Base-by-base conservation (phyloP, 2,329 filamentous ascomycete genomes). In the Acephala macrosclerotiorum region DNA sequence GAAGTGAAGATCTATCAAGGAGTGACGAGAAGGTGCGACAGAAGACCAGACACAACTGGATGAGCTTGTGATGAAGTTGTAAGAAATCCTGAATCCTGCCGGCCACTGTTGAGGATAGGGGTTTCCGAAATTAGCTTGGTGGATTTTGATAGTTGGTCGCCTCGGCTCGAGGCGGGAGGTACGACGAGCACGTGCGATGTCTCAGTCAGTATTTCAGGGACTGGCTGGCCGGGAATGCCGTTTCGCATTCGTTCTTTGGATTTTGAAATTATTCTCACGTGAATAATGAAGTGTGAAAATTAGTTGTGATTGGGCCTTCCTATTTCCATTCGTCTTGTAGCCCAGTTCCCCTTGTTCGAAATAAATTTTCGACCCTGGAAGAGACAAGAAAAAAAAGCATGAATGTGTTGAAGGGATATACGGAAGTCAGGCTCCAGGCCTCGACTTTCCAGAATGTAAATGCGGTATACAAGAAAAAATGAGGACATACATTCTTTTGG, bases 1-100 rank as follows among this genome's bases (percentile, higher is more conserved):
- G 61, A 45, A 68, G 51, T 53, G 64, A 64, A 61, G 29, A 60
- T 64, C 61, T 67, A 63, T 49, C 73, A 82, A 82, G 77, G 80
- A 83, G 78, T 75, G 80, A 82, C 80, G 68, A 72, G 71, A 76
- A 74, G 45, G 64, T 60, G 63, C 64, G 66, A 65, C 60, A 61
- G 66, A 69, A 66, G 56, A 56, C 70, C 49, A 67, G 69, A 70
- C 59, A 40, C 53, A 59, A 45, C 51, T n/a, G 38, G 51, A 36
- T n/a, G 49, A 47, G 29, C 49, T 22, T 22, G 55, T 29, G 65
- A 64, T 65, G 47, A 60, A 64, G 66, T 58, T 60, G 65, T 51
- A 70, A 61, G 12, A 58, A 47, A 63, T 36, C 36, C 18, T 12
- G n/a, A 26, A 56, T 33, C 51, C 26, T 33, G 49, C 11, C 25